Evolutionary conservation across 192 early-diverging fungal genomes (phyloP).

Genomic region (Chytriomyces hyalinus): DNA sequence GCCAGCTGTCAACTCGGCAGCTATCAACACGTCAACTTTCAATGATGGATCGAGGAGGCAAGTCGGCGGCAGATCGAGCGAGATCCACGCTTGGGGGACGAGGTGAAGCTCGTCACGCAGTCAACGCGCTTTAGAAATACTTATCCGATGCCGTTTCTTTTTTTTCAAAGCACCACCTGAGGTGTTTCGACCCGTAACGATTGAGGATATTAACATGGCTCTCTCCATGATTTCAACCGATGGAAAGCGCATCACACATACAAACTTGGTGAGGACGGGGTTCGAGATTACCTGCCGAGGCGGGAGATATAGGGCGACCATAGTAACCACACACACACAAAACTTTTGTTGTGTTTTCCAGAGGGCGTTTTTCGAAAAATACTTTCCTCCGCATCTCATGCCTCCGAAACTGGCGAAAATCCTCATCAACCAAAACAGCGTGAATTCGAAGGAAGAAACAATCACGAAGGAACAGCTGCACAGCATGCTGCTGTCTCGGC

Average conservation of each 20-base stretch:
- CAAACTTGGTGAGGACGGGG: background rate
- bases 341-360: background rate
- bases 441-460: conserved; percentile 41
- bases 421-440: background rate
- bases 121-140: no score
- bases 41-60: no score
- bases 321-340: no score
- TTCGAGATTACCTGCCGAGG: no score
- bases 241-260: conserved; percentile 16
- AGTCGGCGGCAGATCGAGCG: no score
- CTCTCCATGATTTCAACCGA: conserved; percentile 17
- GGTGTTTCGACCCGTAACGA: conserved; percentile 17
- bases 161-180: background rate
- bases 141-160: background rate
- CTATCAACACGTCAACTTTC: no score
- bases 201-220: conserved; percentile 11
- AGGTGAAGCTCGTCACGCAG: no score
- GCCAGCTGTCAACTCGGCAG: no score
- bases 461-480: conserved; percentile 51
- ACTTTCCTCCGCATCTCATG: background rate
- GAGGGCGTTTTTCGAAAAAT: background rate
- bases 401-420: conserved; percentile 19
- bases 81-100: no score
- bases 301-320: no score
- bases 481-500: conserved; percentile 43